Evolutionary conservation across 2,329 filamentous ascomycete genomes (phyloP), one percentile per base, ranked within the genome.

Genomic region (Colletotrichum paranaense): DNA sequence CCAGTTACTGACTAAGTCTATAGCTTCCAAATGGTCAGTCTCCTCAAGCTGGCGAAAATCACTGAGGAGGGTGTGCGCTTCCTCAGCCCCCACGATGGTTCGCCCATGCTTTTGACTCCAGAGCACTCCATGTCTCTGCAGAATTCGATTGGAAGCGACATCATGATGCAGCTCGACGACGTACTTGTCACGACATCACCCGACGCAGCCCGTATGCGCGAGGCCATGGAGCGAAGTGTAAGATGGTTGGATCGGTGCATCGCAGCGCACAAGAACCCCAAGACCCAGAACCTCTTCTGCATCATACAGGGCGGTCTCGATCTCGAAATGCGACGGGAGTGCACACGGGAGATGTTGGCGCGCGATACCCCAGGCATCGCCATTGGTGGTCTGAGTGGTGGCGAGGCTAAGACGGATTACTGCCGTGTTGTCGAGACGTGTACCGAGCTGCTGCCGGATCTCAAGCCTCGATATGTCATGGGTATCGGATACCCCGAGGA

Each of bases 131-230:
- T 99, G 78, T 93, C 92, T 12, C 88, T 99, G 4, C 97, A 99
- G 82, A 98, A 99, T 83, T 96, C 93, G 67, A 99, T 99, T 79
- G 97, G 97, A 76, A 97, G 95, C 75, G 97, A 99, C 84, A 98
- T 99, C 78, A 98, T 98, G 77, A 99, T 99, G 97, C 97, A 99
- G 84, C 91, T 99, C 4, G 97, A 99, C 86, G 97, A 99, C 82
- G 97, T 99, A 16, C 93, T 99, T 64, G 96, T 95, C 35, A 98
- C 97, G 0, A 99, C 97, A 0, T 98, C 95, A 0, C 96, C 96
- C 0, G 97, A 99, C 82, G 87, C 90, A 68, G 92, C 87, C 24
- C 92, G 97, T 66, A 98, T 99, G 91, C 91, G 92, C 74, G 95
- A 98, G 83, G 97, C 97, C 62, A 98, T 98, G 95, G 90, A 97